Conservation (phyloP, 345 rosid genomes). For the Lepidium sativum region DNA sequence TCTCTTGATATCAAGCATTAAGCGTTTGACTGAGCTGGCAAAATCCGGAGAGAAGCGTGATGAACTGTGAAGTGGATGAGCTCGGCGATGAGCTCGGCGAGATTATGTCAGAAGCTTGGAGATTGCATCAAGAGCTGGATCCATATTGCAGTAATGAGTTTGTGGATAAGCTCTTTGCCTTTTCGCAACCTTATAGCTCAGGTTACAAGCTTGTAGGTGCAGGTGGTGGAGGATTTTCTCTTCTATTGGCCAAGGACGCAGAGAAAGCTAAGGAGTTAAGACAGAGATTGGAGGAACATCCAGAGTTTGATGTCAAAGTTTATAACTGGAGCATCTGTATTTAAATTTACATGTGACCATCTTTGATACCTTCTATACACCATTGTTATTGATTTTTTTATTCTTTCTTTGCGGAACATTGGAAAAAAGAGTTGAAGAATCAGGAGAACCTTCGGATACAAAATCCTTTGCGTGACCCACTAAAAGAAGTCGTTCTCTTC, state of each 20-base stretch:
- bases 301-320: conserved; percentile 45
- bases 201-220: conserved; percentile 98
- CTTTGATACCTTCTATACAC: background rate
- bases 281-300: conserved; percentile 37
- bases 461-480: conserved; percentile 19
- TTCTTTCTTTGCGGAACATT: background rate
- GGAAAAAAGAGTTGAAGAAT: too few relatives aligned
- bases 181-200: conserved; percentile 64
- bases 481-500: conserved; percentile 12
- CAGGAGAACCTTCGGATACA: background rate
- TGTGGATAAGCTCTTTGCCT: conserved; percentile 64
- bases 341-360: background rate
- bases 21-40: conserved; percentile 79
- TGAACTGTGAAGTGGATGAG: conserved; percentile 74
- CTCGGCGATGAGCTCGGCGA: conserved; percentile 88
- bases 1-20: conserved; percentile 71
- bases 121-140: conserved; percentile 92
- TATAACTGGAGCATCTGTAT: conserved; percentile 54
- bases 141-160: conserved; percentile 88
- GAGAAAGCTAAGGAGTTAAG: conserved; percentile 44
- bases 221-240: conserved; percentile 91
- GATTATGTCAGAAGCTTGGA: conserved; percentile 91
- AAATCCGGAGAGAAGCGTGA: conserved; percentile 78
- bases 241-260: conserved; percentile 57
- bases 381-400: background rate